A percentile compares a stretch with the other conserved stretches of the same genome.
Conservation (phyloP, 192 early-diverging fungal genomes). For the Chytriomyces hyalinus region DNA sequence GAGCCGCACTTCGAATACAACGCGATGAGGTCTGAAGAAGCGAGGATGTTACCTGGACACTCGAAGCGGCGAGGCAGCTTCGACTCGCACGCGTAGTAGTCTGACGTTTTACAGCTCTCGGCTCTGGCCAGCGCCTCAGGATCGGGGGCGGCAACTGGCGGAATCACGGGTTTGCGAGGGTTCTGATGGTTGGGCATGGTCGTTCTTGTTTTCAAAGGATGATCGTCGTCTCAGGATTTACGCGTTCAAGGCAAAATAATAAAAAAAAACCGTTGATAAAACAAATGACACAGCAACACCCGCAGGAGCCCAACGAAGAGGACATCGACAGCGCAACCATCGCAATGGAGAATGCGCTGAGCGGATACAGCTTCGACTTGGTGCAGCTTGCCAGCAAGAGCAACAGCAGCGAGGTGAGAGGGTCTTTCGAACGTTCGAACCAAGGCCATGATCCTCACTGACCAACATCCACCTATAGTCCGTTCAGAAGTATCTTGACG, state of each 20-base stretch:
- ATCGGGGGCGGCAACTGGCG: background rate
- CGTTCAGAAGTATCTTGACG: background rate
- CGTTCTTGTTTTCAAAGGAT: background rate
- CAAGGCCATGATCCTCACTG: too few relatives aligned
- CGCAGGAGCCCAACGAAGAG: background rate
- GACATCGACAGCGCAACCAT: background rate
- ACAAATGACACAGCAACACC: background rate
- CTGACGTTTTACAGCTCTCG: constrained; percentile 34
- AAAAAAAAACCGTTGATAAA: background rate
- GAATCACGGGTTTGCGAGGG: constrained; percentile 1
- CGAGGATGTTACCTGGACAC: constrained; percentile 44
- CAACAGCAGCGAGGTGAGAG: too few relatives aligned
- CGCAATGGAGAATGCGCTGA: constrained; percentile 6
- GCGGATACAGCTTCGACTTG: background rate
- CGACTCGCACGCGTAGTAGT: constrained; percentile 42
- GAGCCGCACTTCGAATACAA: background rate
- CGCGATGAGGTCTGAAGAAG: background rate
- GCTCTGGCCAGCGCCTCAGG: background rate
- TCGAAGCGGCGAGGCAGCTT: constrained; percentile 53
- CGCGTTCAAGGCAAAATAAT: background rate
- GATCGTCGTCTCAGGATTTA: background rate
- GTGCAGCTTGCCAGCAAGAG: background rate
- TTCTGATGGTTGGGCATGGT: constrained; percentile 2
- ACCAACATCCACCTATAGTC: background rate
- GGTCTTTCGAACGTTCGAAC: too few relatives aligned